Base-by-base conservation (phyloP, 768 basidiomycete species). In the Boletus edulis region DNA sequence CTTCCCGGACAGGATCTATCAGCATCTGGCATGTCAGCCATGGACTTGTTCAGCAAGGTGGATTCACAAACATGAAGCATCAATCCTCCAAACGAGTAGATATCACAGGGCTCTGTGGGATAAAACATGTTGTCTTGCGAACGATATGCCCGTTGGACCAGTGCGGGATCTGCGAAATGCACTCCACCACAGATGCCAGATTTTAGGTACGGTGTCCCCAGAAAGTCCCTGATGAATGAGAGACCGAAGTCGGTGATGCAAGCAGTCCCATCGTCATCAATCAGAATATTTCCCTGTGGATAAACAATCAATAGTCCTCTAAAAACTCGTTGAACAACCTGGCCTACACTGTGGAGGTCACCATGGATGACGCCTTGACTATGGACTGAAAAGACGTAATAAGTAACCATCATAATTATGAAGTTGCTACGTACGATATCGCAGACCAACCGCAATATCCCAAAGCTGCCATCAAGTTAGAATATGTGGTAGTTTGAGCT, bases 211-310 rank as follows among this genome's bases (percentile, higher is more conserved):
- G 67, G 49, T 29, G 69, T 67, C 12, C 61, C 69, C 42, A 56
- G 22, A 24, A 71, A 67, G 29, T 72, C 71, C 4, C 17, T 50
- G 51, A 55, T 46, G 17, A 67, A 24, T 3, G 67, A 68, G 17
- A 79, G 68, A 6, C 81, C 80, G 56, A 81, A 81, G 59, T 81
- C 80, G 2, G 78, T 73, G 7, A 81, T 66, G 46, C 76, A 76
- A 13, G 80, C 80, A 11, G 70, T 65, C 17, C 70, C 70, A 4
- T 67, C 34, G 6, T 66, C 69, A 9, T 73, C 72, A 13, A 82
- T 70, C 24, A 82, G 67, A 46, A 82, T 74, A 54, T 82, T 81
- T 18, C 49, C 67, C 69, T 68, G 29, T 22, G 11, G 15, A 42
- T 14, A 40, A 41, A 39, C 15, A 20, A 11, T 51, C 35, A 53